These are phyloP conservation scores for Chenopodium suecicum DNA, from an alignment of 148 eudicot species.

Conservation along the genomic window DNA sequence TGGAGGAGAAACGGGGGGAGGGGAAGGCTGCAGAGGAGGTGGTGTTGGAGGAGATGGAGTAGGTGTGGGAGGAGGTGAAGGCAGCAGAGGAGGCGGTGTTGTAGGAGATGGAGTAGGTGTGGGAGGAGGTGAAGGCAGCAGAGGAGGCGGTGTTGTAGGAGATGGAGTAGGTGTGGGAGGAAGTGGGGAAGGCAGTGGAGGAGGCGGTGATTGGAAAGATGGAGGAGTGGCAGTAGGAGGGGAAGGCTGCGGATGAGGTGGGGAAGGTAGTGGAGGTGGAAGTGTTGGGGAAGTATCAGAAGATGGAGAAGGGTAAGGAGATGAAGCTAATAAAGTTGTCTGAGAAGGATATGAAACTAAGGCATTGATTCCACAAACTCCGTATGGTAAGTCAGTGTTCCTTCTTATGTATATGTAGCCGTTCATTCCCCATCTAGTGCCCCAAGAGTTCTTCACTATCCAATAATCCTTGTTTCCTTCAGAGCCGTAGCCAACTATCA, in stretches of 20 bases:
- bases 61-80: not conserved
- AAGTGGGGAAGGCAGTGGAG: constrained; percentile 18
- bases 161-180: not conserved
- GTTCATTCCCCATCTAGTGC: constrained; percentile 58
- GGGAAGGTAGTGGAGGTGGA: not conserved
- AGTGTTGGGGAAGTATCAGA: constrained; percentile 26
- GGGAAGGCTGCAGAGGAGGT: not conserved
- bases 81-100: not conserved
- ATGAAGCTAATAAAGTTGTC: constrained; percentile 32
- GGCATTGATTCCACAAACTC: constrained; percentile 68
- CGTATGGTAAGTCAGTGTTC: constrained; percentile 32
- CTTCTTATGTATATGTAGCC: constrained; percentile 59
- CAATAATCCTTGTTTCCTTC: constrained; percentile 56
- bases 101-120: not conserved
- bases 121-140: constrained; percentile 14
- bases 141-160: not conserved
- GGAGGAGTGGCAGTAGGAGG: not conserved
- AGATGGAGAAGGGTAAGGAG: constrained; percentile 38
- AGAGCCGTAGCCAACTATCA: constrained; percentile 58
- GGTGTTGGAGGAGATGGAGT: not conserved
- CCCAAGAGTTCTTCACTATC: constrained; percentile 84
- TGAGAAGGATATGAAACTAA: constrained; percentile 69
- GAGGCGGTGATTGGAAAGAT: not conserved
- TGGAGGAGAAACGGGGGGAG: not conserved
- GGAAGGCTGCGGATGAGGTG: not conserved